Base-by-base conservation (phyloP, 495 filamentous ascomycete genomes). In the Aspergillus ellipticus region DNA sequence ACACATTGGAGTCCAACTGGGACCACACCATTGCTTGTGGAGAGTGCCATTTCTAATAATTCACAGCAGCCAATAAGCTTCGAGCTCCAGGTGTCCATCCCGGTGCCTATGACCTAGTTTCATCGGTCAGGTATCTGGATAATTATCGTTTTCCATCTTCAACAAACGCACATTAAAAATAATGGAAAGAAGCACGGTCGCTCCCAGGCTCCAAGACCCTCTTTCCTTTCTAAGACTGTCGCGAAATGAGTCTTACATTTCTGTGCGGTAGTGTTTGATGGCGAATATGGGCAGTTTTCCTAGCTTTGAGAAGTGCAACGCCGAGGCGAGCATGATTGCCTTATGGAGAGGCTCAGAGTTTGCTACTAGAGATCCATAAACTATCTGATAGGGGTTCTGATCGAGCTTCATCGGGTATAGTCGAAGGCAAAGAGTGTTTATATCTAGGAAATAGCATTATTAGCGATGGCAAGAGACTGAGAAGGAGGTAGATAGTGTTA, bases 271-370 rank as follows among this genome's bases (percentile, higher is more conserved):
- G 20, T 19, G 48, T 41, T 35, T 8, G 15, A 57, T 46, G 15
- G 55, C 55, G 9, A 45, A 57, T 13, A 6, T 47, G 17, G 55
- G 55, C 5, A 57, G 41, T 35, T 53, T 19, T 33, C 55, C 48
- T 10, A 52, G 55, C 8, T 45, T 47, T 8, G 42, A 28, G 8
- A 52, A 49, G 35, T 57, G 55, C 10, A 33, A 46, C 20, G 55
- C 55, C 2, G 55, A 52, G 0, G 55, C 55, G 26, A 53, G 47
- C 15, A 51, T 22, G 37, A 57, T 53, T 1, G 42, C 42, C 16
- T 57, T 51, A 6, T 13, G 37, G 5, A 57, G 49, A 2, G 55
- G 41, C 49, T 33, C 8, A 24, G 55, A 51, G n/a, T 52, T n/a
- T 2, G 41, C 26, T 7, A 49, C 55, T 2, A 57, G 49, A 3